Base-by-base conservation (phyloP, 2,329 filamentous ascomycete genomes). In the Seiridium cupressi region DNA sequence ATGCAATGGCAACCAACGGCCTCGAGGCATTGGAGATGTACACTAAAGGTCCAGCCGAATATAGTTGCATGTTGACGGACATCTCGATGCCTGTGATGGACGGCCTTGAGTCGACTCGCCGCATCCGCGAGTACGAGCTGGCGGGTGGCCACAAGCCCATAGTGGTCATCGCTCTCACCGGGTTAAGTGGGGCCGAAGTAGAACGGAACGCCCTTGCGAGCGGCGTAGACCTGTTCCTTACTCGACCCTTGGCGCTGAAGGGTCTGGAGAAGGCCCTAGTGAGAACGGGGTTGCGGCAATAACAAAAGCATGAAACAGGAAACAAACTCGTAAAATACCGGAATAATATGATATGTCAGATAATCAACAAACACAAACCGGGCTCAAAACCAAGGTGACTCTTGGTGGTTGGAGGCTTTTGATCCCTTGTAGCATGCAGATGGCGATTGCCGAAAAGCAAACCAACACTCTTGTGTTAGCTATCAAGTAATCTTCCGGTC, bases 81-180 rank as follows among this genome's bases (percentile, higher is more conserved):
- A 74, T 80, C 6, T 78, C 72, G 64, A 81, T 82, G 79, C 79
- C 79, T 0, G 68, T 80, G 11, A 73, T 81, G 31, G 74, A 81
- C 60, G 76, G 76, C 0, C 70, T 78, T 31, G 73, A 71, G 6
- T 73, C 73, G 0, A 80, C 77, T n/a, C 69, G 71, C 5, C 70
- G 70, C 59, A 79, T 81, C 32, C 73, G 79, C 8, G 68, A 72
- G 1, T 70, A 77, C 31, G 79, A 81, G 63, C 70, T 72, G 8
- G 70, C 76, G 2, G 66, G 72, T 31, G 69, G 70, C 1, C 65
- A 77, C 0, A 60, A 66, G 2, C 76, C 76, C 2, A 74, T 76
- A 1, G 74, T 74, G 1, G 74, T 81, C 36, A 78, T 81, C 34
- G 78, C 79, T 0, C 66, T 82, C 5, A 80, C 79, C 0, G 79